These are phyloP conservation scores for Saccharomycopsis sp. DNA, from an alignment of 805 yeast species.

Conservation along the genomic window DNA sequence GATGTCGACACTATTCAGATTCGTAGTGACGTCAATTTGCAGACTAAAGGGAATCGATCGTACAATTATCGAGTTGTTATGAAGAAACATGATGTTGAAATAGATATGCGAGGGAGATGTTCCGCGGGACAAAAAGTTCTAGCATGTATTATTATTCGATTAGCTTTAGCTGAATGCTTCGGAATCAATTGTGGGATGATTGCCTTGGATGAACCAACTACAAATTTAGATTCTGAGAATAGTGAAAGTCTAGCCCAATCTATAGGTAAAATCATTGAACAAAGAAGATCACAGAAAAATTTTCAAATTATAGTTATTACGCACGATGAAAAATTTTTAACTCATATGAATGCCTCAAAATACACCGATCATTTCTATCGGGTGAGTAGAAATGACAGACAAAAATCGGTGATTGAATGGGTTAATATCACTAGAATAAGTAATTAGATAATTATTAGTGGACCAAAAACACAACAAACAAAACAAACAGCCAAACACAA, in stretches of 20 bases:
- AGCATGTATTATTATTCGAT: constrained; percentile 83
- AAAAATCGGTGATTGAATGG: constrained; percentile 68
- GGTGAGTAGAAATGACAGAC: constrained; percentile 72
- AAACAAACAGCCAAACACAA: no score
- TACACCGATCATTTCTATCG: constrained; percentile 85
- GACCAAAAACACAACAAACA: no score
- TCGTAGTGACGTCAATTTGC: constrained; percentile 53
- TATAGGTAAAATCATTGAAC: constrained; percentile 63
- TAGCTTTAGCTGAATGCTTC: constrained; percentile 92
- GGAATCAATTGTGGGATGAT: constrained; percentile 93
- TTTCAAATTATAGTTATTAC: constrained; percentile 94
- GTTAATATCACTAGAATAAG: constrained; percentile 30
- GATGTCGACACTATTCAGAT: constrained; percentile 90
- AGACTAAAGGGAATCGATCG: constrained; percentile 44
- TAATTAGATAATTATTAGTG: no score
- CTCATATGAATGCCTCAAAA: constrained; percentile 75
- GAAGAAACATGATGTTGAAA: constrained; percentile 85
- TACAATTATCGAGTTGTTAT: constrained; percentile 92
- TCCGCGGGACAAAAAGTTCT: constrained; percentile 96
- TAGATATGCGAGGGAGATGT: constrained; percentile 97
- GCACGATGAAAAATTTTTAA: constrained; percentile 88
- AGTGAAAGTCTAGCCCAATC: constrained; percentile 82
- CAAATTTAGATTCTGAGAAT: constrained; percentile 86
- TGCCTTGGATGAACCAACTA: constrained; percentile 96
- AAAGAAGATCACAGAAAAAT: constrained; percentile 71